Evolutionary conservation across 176 grass and related monocot genomes (phyloP).

Genomic region (Cenchrus purpureus): DNA sequence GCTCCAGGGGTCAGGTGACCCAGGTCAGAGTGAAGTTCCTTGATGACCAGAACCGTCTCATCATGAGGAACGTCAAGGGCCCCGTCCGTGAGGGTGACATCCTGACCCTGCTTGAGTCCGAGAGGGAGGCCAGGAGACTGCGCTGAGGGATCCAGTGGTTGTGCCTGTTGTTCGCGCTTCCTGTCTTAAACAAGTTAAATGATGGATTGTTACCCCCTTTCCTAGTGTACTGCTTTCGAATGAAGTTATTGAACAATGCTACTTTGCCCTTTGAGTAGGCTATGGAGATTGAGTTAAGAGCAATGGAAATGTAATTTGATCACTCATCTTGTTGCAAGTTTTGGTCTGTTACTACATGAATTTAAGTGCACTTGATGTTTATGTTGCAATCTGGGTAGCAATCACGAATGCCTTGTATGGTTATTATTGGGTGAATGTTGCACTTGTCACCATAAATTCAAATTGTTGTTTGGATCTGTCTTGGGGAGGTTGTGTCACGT

Average conservation of each 20-base stretch:
- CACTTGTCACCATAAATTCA: not conserved
- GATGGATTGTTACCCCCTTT: not conserved
- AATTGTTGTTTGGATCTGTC: not conserved
- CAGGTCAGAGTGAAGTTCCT: slow-evolving; percentile 80
- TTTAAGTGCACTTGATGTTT: not conserved
- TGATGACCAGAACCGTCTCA: slow-evolving; percentile 80
- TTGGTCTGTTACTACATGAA: slow-evolving; percentile 33
- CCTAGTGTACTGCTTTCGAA: slow-evolving; percentile 39
- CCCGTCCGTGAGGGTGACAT: slow-evolving; percentile 72
- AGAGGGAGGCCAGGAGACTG: slow-evolving; percentile 80
- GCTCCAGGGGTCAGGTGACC: slow-evolving; percentile 80
- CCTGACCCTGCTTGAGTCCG: slow-evolving; percentile 75
- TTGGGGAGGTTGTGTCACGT: too few species aligned
- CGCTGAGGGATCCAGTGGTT: slow-evolving; percentile 43
- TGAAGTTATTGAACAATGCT: slow-evolving; percentile 32
- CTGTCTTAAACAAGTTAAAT: not conserved
- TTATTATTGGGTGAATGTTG: not conserved
- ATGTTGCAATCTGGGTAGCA: not conserved
- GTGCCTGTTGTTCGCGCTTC: not conserved
- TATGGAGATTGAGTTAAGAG: not conserved
- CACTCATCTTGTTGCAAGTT: slow-evolving; percentile 34
- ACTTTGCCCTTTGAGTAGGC: slow-evolving; percentile 18
- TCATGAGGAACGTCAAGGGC: slow-evolving; percentile 83
- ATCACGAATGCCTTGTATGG: not conserved
- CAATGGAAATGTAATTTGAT: slow-evolving; percentile 32